Evolutionary conservation across 2,329 filamentous ascomycete genomes (phyloP), one percentile per base, ranked within the genome.

Genomic region (Cordyceps farinosa): DNA sequence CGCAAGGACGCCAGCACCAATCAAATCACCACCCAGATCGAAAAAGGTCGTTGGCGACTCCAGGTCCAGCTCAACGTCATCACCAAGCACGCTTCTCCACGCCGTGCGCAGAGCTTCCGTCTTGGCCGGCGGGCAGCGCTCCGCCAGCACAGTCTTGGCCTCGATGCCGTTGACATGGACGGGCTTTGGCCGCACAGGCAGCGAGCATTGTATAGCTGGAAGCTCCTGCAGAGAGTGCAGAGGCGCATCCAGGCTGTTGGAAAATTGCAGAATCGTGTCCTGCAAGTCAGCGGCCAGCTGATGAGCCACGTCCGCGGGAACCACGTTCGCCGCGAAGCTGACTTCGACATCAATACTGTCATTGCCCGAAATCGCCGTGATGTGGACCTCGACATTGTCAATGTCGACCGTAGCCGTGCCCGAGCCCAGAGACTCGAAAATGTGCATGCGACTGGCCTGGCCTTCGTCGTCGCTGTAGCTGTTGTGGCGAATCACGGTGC

Each of bases 401-500:
- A 59, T 32, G 6, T 59, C 56, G 9, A 59, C 22, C 3, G 42
- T n/a, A n/a, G 42, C 10, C 11, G 55, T 17, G 30, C 34, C 34
- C 5, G 56, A 59, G 27, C 45, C 45, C 15, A 50, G 34, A 30
- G 56, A 51, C 34, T 59, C 56, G 15, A 59, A 59, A 30, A 59
- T 59, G 22, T 40, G 45, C 56, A 59, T 59, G 45, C 56, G 56
- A 11, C 45, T 59, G 7, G 56, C 56, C 34, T 50, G 34, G 13
- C 8, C 5, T 7, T 59, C 56, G 27, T 51, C 56, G 34, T 59
- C 56, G 27, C 56, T 59, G 45, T 59, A 59, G 45, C 56, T 59
- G 45, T 59, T 59, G 68, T 83, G 81, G 15, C 82, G 80, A 2
- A 83, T 75, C 0, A 79, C 79, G 67, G 82, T 79, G 64, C 81